Conservation (phyloP, 441 rosid genomes). For the Dalechampia spathulata region DNA sequence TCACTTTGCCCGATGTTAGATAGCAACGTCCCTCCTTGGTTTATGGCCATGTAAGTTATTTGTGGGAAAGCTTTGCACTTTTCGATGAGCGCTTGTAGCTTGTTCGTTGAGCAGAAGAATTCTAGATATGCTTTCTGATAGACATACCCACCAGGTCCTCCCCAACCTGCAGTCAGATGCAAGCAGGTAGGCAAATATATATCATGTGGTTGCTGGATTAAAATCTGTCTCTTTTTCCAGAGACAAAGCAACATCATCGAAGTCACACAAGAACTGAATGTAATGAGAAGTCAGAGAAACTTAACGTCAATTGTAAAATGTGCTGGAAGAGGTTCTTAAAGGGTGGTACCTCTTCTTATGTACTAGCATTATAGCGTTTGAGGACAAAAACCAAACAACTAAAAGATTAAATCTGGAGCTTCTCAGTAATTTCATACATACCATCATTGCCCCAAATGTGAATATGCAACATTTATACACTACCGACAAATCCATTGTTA, state of each 20-base stretch:
- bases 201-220: no score
- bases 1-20: conserved; percentile 42
- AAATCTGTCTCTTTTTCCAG: no score
- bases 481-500: background rate
- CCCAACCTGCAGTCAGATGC: conserved; percentile 63
- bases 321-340: no score
- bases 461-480: background rate
- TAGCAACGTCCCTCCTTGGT: conserved; percentile 48
- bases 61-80: conserved; percentile 56
- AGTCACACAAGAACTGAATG: no score
- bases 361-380: no score
- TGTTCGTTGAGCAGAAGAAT: conserved; percentile 82
- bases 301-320: no score
- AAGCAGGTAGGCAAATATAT: background rate
- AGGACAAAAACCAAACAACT: no score
- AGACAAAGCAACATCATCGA: no score
- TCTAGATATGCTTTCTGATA: conserved; percentile 95
- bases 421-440: no score
- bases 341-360: no score
- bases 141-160: conserved; percentile 88
- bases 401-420: no score
- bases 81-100: conserved; percentile 50
- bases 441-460: background rate
- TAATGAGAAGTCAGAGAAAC: no score
- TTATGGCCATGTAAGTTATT: conserved; percentile 62